phyloP scores from a whole-genome alignment of 192 early-diverging fungal species.

The Chytriomyces sp. region DNA sequence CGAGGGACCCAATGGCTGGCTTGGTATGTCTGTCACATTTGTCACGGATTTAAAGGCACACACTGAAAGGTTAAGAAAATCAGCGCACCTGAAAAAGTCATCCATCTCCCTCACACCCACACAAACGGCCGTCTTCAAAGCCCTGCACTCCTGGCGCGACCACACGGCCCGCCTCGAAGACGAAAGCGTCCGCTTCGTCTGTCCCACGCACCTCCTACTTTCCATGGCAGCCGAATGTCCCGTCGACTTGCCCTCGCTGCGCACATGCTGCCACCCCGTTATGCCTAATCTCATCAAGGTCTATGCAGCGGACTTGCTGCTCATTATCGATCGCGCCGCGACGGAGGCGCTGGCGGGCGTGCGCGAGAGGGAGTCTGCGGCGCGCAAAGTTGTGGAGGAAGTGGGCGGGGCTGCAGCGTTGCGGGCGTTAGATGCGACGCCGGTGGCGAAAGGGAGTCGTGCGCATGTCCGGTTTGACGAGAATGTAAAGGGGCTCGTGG shows the following conservation, averaged over 20 bases:
- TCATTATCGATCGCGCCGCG: constrained; percentile 38
- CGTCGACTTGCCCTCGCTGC: constrained; percentile 60
- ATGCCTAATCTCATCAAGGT: constrained; percentile 82
- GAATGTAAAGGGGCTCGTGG: too few relatives aligned
- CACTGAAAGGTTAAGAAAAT: too few relatives aligned
- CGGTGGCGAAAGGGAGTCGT: neutral
- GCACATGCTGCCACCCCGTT: constrained; percentile 75
- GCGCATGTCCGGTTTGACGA: constrained; percentile 5
- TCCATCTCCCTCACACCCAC: constrained; percentile 42
- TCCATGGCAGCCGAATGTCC: constrained; percentile 75
- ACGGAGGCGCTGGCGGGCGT: constrained; percentile 8
- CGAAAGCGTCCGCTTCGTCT: constrained; percentile 83
- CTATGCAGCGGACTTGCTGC: constrained; percentile 73
- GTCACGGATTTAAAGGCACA: too few relatives aligned
- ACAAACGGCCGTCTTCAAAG: constrained; percentile 81
- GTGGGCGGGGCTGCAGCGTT: neutral
- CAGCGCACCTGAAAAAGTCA: constrained; percentile 68
- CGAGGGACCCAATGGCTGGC: constrained; percentile 80
- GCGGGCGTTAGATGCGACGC: neutral
- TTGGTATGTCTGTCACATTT: too few relatives aligned
- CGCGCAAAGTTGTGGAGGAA: neutral
- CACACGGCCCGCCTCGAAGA: constrained; percentile 88
- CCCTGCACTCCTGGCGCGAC: constrained; percentile 92
- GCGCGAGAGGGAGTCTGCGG: neutral
- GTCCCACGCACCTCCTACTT: constrained; percentile 90